Evolutionary conservation across 148 eudicot species (phyloP).

Genomic region (Vaccinium myrtillus): DNA sequence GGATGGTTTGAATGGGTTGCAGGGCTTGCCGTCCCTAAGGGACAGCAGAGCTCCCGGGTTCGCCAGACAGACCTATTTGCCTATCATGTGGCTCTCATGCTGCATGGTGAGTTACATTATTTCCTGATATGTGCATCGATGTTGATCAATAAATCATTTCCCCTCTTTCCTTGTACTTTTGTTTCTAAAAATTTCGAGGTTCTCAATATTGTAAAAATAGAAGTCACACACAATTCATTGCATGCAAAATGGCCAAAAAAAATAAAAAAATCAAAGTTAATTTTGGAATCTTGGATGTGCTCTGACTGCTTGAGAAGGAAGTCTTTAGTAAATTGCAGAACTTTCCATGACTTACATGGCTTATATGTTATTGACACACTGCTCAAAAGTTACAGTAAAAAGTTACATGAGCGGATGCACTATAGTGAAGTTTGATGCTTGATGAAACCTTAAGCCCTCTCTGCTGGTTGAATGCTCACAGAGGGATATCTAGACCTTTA

Average conservation of each 20-base stretch:
- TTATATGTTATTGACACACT: constrained; percentile 3
- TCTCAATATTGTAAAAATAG: neutral
- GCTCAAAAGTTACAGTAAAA: neutral
- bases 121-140: neutral
- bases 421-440: neutral
- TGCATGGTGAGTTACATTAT: neutral
- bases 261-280: neutral
- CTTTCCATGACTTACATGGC: neutral
- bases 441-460: neutral
- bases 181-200: neutral
- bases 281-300: neutral
- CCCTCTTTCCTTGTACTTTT: neutral
- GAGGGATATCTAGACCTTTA: constrained; percentile 94
- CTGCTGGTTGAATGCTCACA: constrained; percentile 32
- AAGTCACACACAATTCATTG: neutral
- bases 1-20: too few species aligned
- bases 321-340: neutral
- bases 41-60: too few species aligned
- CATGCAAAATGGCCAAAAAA: neutral
- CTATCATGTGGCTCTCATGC: too few species aligned
- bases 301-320: neutral
- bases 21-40: too few species aligned
- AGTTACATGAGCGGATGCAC: neutral
- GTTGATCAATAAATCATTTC: neutral
- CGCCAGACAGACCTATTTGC: neutral